Evolutionary conservation across 345 rosid genomes (phyloP), one percentile per base, ranked within the genome.

Genomic region (Euphorbia peplus): DNA sequence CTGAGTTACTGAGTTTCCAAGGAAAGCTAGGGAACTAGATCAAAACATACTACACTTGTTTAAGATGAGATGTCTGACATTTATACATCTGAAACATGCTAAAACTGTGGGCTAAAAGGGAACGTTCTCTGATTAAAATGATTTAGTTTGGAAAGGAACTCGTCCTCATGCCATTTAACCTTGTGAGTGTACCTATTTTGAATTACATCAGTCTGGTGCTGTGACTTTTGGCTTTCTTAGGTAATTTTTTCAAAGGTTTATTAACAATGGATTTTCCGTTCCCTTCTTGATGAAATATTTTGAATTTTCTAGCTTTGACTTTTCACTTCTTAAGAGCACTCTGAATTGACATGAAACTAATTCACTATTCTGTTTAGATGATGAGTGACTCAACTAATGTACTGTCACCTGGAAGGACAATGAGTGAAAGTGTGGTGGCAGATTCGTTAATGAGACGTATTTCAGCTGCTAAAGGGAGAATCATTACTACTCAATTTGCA

Each of bases 321-420:
- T 13, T 12, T 4, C 19, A 35, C 42, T n/a, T 57, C 15, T 32
- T 46, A 44, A 69, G 25, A 74, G 56, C 39, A 39, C 28, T 60
- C 48, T 76, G 62, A 60, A 57, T 65, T 22, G 63, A 51, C 47
- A 60, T 75, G 42, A 37, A 32, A 63, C 51, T 26, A 37, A 63
- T 68, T 73, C 56, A 22, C 44, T 10, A 50, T 16, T 2, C 4
- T 77, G 54, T 70, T 60, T 83, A 95, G 99, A 95, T 95, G 99
- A 91, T 91, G 99, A 95, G 97, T 58, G 99, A 95, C 80, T 95
- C 99, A 18, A 95, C 99, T 70, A 95, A 95, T 88, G 81, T 95
- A 59, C 71, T 95, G 72, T 88, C 99, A 46, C 96, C 97, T 62
- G 99, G 99, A 74, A 90, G 97, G 86, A 95, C 97, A 75, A 77